Base-by-base conservation (phyloP, 148 eudicot species). In the Simmondsia chinensis region DNA sequence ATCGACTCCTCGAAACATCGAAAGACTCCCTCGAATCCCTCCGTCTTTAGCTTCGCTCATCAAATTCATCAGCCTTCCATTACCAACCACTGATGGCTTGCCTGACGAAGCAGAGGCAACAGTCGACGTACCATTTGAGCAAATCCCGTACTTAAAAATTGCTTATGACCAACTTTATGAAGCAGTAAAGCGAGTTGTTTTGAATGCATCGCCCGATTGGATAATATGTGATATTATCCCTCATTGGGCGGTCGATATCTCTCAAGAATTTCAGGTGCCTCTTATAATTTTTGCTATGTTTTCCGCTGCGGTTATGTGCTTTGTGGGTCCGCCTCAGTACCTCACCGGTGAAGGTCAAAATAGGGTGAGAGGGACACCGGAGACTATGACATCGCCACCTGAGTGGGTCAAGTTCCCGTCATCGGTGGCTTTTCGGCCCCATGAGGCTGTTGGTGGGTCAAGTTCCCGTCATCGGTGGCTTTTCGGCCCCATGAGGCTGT, bases 1-100 rank as follows among this genome's bases (percentile, higher is more conserved):
- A 4, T 39, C 54, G 17, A 50, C 57, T 11, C 65, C 65, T n/a
- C 18, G 35, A 34, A 60, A 60, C 64, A 50, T 60, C 25, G 46
- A 43, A 7, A 31, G 65, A 29, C 65, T 60, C 32, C 65, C 56
- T 4, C 47, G 8, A 43, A 24, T 40, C n/a, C 48, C 55, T 12
- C 35, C 56, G 10, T 5, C 13, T 5, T 6, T 55, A 17, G 4
- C 26, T 1, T 11, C 12, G 20, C 50, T 43, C 17, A 11, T 43
- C 3, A 15, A 32, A 9, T 25, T 36, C 4, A 17, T 28, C 12
- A 14, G 22, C 18, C 32, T 54, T n/a, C 50, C 59, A 10, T n/a
- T 54, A 21, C 50, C 49, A 3, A 11, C 3, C 13, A 22, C 32
- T 7, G 40, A 14, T 3, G 30, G 31, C 0, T 27, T 54, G 3